Evolutionary conservation across 306 rosid species (phyloP).

Genomic region (Crataegus laevigata): DNA sequence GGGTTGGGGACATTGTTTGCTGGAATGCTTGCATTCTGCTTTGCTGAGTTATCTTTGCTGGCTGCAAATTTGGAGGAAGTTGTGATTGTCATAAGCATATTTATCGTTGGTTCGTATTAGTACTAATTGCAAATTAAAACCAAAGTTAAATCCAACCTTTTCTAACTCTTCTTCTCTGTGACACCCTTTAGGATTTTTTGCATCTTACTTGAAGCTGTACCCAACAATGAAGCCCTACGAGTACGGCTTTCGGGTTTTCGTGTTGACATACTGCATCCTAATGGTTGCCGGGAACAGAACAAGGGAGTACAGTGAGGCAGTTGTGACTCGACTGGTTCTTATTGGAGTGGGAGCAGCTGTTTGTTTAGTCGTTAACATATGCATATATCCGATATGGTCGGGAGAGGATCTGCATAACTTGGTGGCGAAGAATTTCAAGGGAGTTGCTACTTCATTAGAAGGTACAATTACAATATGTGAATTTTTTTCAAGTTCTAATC

Average conservation of each 20-base stretch:
- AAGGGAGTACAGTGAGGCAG: constrained; percentile 19
- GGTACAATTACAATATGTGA: constrained; percentile 18
- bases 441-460: constrained; percentile 57
- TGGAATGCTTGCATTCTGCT: constrained; percentile 51
- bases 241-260: constrained; percentile 65
- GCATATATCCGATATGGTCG: constrained; percentile 64
- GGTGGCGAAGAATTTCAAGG: constrained; percentile 53
- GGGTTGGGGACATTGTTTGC: constrained; percentile 63
- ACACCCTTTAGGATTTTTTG: constrained; percentile 31
- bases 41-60: constrained; percentile 29
- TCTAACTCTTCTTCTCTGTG: background rate
- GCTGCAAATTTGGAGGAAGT: constrained; percentile 38
- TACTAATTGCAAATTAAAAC: background rate
- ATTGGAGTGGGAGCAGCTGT: constrained; percentile 58
- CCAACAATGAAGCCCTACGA: constrained; percentile 69
- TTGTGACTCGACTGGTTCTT: constrained; percentile 35
- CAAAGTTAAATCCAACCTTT: too few relatives aligned
- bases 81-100: constrained; percentile 36
- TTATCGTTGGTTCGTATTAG: constrained; percentile 39
- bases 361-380: constrained; percentile 46
- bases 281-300: constrained; percentile 50
- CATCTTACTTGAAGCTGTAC: constrained; percentile 37
- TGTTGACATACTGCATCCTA: constrained; percentile 60
- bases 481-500: background rate
- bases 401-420: constrained; percentile 71